Conservation (phyloP, 2,329 filamentous ascomycete genomes). For the Aspergillus spinulosporus region DNA sequence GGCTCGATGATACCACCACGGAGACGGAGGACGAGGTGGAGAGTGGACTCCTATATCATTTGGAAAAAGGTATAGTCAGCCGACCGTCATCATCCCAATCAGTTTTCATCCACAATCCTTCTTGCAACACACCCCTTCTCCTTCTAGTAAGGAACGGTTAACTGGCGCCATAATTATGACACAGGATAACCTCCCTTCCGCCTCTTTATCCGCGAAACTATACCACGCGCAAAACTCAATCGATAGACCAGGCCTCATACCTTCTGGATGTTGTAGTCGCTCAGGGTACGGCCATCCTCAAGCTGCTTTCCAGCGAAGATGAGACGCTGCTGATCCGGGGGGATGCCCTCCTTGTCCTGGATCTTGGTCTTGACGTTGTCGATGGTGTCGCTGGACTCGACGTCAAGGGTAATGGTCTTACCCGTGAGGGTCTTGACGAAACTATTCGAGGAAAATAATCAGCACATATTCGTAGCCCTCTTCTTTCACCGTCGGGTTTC, state of each 20-base stretch:
- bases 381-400: conserved; percentile 98
- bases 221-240: not conserved
- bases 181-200: not conserved
- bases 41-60: conserved; percentile 78
- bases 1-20: conserved; percentile 99
- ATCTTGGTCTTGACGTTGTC: conserved; percentile 99
- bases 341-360: conserved; percentile 99
- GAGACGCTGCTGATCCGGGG: conserved; percentile 95
- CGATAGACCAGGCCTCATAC: conserved; percentile 51
- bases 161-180: not conserved
- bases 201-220: not conserved
- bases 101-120: conserved; percentile 2
- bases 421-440: conserved; percentile 99
- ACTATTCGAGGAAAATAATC: conserved; percentile 54
- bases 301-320: conserved; percentile 99
- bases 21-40: conserved; percentile 97
- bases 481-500: not conserved
- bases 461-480: conserved; percentile 21
- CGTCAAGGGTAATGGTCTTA: conserved; percentile 99
- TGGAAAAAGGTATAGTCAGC: conserved; percentile 34
- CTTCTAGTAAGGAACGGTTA: not conserved
- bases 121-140: conserved; percentile 10
- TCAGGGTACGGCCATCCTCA: conserved; percentile 94
- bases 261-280: conserved; percentile 99
- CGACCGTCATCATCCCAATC: conserved; percentile 14